Evolutionary conservation across 495 filamentous ascomycete species (phyloP).

Genomic region (Pseudoneurospora amorphoporcata): DNA sequence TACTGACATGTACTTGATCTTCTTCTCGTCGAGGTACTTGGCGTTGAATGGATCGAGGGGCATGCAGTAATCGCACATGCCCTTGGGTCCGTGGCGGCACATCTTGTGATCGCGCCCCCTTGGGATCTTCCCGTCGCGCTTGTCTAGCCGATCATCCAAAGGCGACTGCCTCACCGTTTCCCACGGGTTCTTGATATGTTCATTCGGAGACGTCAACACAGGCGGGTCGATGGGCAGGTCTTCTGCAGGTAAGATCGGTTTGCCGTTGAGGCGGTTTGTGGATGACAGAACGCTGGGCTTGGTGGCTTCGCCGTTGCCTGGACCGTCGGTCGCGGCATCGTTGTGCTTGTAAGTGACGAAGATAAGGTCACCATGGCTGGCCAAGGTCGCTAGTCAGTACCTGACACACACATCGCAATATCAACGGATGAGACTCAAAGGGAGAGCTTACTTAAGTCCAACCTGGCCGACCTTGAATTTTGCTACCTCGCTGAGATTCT

Average conservation of each 20-base stretch:
- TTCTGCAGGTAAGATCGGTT: constrained; percentile 59
- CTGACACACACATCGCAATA: neutral
- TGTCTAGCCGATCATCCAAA: constrained; percentile 78
- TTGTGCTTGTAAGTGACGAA: constrained; percentile 66
- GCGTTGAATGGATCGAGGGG: constrained; percentile 88
- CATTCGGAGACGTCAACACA: constrained; percentile 45
- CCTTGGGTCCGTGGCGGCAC: constrained; percentile 91
- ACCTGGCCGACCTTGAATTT: constrained; percentile 58
- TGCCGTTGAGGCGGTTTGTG: constrained; percentile 64
- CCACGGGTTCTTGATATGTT: constrained; percentile 81
- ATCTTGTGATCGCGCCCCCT: constrained; percentile 67
- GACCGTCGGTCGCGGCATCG: constrained; percentile 19
- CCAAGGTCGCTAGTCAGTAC: constrained; percentile 4
- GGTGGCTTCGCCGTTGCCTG: constrained; percentile 27
- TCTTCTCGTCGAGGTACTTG: constrained; percentile 81
- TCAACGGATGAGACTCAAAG: neutral
- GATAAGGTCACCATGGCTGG: constrained; percentile 81
- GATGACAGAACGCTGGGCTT: constrained; percentile 29
- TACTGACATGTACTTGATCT: constrained; percentile 97
- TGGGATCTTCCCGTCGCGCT: constrained; percentile 85
- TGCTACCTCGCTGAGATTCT: constrained; percentile 55
- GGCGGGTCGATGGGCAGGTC: constrained; percentile 51
- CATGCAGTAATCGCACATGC: constrained; percentile 99
- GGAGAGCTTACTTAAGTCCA: constrained; percentile 51
- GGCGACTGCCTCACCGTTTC: constrained; percentile 79